A percentile compares a stretch with the other conserved stretches of the same genome.
These are phyloP conservation scores for Pestalotiopsis fici DNA, from an alignment of 2,329 filamentous ascomycete species.

Conservation along the genomic window DNA sequence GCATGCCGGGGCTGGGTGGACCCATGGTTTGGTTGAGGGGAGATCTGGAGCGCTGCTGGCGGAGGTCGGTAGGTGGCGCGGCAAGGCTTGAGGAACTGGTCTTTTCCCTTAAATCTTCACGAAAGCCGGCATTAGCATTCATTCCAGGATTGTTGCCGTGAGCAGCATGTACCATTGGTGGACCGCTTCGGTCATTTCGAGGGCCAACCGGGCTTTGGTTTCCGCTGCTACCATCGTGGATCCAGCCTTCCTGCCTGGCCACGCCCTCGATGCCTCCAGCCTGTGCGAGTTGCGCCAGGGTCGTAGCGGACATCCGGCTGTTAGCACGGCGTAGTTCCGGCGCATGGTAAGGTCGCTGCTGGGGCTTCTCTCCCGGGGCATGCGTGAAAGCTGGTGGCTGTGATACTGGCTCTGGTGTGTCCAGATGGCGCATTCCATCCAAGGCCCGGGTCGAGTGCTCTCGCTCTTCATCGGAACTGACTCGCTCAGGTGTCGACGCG, in stretches of 20 bases:
- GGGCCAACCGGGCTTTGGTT: conserved; percentile 30
- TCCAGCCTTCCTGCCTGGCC: conserved; percentile 28
- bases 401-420: conserved; percentile 75
- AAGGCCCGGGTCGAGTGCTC: conserved; percentile 50
- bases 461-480: conserved; percentile 59
- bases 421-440: conserved; percentile 54
- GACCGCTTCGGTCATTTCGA: conserved; percentile 38
- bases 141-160: conserved; percentile 49
- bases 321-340: conserved; percentile 79
- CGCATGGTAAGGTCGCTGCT: conserved; percentile 70
- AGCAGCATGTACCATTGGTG: conserved; percentile 50
- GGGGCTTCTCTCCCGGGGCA: conserved; percentile 69
- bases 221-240: conserved; percentile 31
- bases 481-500: conserved; percentile 49
- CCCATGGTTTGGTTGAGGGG: conserved; percentile 38
- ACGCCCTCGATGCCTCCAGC: conserved; percentile 56
- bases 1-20: conserved; percentile 30
- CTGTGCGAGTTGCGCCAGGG: conserved; percentile 77
- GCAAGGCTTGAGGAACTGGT: conserved; percentile 38
- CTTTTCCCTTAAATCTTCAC: conserved; percentile 50
- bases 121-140: conserved; percentile 57
- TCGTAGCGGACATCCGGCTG: conserved; percentile 80
- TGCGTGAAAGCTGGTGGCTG: conserved; percentile 80
- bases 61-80: conserved; percentile 40
- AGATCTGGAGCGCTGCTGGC: conserved; percentile 44